Base-by-base conservation (phyloP, 1,284 basidiomycete species). In the Fomes fomentarius region DNA sequence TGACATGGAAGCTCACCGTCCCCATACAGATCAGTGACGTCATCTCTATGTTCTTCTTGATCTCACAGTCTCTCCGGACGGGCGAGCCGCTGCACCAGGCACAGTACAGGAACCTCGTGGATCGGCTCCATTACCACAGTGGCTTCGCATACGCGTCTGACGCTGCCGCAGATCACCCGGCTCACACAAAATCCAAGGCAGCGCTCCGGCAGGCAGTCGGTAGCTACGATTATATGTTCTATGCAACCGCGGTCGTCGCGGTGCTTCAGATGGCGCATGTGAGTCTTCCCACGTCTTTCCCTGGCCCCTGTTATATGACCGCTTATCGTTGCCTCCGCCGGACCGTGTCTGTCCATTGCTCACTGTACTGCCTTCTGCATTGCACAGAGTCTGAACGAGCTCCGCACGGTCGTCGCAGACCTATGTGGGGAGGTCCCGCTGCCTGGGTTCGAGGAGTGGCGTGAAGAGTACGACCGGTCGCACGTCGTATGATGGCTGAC, bases 371-470 rank as follows among this genome's bases (percentile, higher is more conserved):
- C n/a, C n/a, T n/a, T n/a, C n/a, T n/a, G n/a, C n/a, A n/a, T n/a
- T n/a, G n/a, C n/a, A n/a, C 41, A 80, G 78, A 68, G 66, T 8
- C 56, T 81, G 51, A 76, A 79, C 53, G 76, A 79, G 52, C 65
- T 79, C 22, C 74, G 77, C 35, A 57, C 50, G 11, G 72, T 78
- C 42, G 74, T 74, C 15, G 73, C 71, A 25, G 62, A 68, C 22
- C 66, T 82, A 7, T 80, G 78, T 57, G 79, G 79, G 2, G 78
- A 77, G 62, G 71, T 80, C 3, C 76, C 77, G 3, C 63, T 82
- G 31, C 64, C 68, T 47, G 79, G 79, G 2, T 80, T 76, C 55
- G 68, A 66, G 22, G 61, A 62, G 26, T 81, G 79, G 79, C 73
- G 58, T 49, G 63, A 66, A 31, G 58, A 63, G 48, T 68, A 66